These are phyloP conservation scores for Cylindrotheca closterium DNA, from an alignment of 108 stramenopile genomes.

Conservation along the genomic window DNA sequence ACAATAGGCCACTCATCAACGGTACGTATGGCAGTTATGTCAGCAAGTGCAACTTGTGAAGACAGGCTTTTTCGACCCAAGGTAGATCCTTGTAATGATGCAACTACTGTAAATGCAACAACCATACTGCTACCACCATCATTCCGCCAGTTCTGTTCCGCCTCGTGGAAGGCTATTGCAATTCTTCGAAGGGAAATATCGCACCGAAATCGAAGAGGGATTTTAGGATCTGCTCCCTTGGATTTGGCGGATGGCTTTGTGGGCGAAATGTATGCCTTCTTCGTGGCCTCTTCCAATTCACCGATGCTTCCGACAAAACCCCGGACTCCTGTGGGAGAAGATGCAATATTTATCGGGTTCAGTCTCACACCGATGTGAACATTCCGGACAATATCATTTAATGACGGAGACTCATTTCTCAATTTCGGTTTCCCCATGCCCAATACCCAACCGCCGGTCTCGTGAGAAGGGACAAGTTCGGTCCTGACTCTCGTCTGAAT, in stretches of 20 bases:
- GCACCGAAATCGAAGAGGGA: slow-evolving; percentile 45
- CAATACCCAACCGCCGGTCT: slow-evolving; percentile 49
- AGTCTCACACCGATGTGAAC: slow-evolving; percentile 36
- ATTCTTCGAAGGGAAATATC: slow-evolving; percentile 35
- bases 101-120: slow-evolving; percentile 21
- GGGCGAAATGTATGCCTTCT: not conserved
- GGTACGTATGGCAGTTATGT: slow-evolving; percentile 27
- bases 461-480: slow-evolving; percentile 32
- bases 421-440: slow-evolving; percentile 20
- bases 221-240: not conserved
- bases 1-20: slow-evolving; percentile 43
- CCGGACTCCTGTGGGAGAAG: slow-evolving; percentile 9
- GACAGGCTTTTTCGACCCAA: not conserved
- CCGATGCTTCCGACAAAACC: slow-evolving; percentile 7
- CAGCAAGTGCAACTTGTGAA: slow-evolving; percentile 17
- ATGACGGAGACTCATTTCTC: not conserved
- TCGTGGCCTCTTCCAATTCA: slow-evolving; percentile 14
- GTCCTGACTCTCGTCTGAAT: slow-evolving; percentile 33
- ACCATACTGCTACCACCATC: slow-evolving; percentile 28
- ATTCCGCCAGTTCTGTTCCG: slow-evolving; percentile 13
- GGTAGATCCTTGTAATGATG: slow-evolving; percentile 17
- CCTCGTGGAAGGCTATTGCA: slow-evolving; percentile 34
- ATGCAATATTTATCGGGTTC: slow-evolving; percentile 23
- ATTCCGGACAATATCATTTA: slow-evolving; percentile 30
- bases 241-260: not conserved